Conservation (phyloP, 2,329 filamentous ascomycete species). For the Neonectria faginata region DNA sequence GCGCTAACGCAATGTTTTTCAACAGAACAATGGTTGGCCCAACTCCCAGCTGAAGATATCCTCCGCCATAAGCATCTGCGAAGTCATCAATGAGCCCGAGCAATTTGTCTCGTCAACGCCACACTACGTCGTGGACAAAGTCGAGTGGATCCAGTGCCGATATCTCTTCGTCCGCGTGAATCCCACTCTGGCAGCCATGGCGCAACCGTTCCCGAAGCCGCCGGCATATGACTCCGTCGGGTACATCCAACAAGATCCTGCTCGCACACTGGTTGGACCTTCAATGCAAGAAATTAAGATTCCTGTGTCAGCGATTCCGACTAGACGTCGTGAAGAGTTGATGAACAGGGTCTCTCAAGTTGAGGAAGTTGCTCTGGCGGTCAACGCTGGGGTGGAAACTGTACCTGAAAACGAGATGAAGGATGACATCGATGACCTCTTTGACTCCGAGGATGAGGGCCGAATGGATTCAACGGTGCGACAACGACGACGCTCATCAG, state of each 20-base stretch:
- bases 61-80: slow-evolving; percentile 79
- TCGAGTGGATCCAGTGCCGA: slow-evolving; percentile 90
- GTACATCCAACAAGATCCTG: slow-evolving; percentile 47
- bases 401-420: slow-evolving; percentile 16
- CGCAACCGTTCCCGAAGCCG: slow-evolving; percentile 29
- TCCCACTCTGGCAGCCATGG: slow-evolving; percentile 19
- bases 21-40: slow-evolving; percentile 64
- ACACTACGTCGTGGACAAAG: slow-evolving; percentile 77
- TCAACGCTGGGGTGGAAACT: background rate
- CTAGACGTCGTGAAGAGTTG: slow-evolving; percentile 30
- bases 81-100: slow-evolving; percentile 80
- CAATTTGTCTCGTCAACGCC: slow-evolving; percentile 68
- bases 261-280: slow-evolving; percentile 24
- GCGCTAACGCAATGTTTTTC: slow-evolving; percentile 12
- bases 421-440: slow-evolving; percentile 37
- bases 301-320: slow-evolving; percentile 46
- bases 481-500: slow-evolving; percentile 37
- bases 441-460: slow-evolving; percentile 39
- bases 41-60: slow-evolving; percentile 72
- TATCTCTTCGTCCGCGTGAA: slow-evolving; percentile 74
- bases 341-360: background rate
- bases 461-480: slow-evolving; percentile 23
- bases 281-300: slow-evolving; percentile 28
- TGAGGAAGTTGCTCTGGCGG: slow-evolving; percentile 2
- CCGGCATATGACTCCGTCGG: slow-evolving; percentile 9